Conservation (phyloP, 495 filamentous ascomycete species). For the Aspergillus cavernicola region DNA sequence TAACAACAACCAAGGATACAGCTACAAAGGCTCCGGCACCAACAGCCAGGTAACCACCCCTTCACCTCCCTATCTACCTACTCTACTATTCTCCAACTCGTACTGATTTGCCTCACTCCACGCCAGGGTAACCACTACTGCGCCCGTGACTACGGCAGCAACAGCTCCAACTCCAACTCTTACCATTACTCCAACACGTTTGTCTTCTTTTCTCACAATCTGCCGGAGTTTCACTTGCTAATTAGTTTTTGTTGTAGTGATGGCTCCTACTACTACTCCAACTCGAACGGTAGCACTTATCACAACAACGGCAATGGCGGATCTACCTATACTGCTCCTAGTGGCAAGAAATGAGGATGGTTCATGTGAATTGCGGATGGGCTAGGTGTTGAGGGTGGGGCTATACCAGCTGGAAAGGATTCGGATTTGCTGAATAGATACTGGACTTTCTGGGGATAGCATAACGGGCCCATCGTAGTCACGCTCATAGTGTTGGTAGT, state of each 20-base stretch:
- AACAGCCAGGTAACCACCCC: conserved; percentile 39
- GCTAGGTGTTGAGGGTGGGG: too few species aligned
- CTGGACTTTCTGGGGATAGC: too few species aligned
- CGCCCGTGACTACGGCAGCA: conserved; percentile 44
- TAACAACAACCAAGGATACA: conserved; percentile 30
- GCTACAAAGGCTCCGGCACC: conserved; percentile 40
- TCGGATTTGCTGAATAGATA: too few species aligned
- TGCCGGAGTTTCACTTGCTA: not conserved
- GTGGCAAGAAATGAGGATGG: conserved; percentile 13
- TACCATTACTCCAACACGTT: conserved; percentile 52
- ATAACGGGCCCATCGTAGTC: too few species aligned
- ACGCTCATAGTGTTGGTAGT: too few species aligned
- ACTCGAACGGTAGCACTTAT: conserved; percentile 48
- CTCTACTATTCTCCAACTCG: not conserved
- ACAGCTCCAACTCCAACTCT: conserved; percentile 35
- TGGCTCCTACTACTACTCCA: conserved; percentile 53
- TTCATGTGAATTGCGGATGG: too few species aligned
- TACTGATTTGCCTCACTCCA: not conserved
- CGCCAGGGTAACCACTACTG: conserved; percentile 54
- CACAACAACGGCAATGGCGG: conserved; percentile 43
- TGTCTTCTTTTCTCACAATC: not conserved
- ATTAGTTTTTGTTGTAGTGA: conserved; percentile 18
- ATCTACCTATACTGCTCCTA: conserved; percentile 34
- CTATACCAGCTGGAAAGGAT: too few species aligned
- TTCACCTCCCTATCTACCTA: not conserved